phyloP scores from a whole-genome alignment of 805 yeast genomes.

The Yarrowia phangngaensis region DNA sequence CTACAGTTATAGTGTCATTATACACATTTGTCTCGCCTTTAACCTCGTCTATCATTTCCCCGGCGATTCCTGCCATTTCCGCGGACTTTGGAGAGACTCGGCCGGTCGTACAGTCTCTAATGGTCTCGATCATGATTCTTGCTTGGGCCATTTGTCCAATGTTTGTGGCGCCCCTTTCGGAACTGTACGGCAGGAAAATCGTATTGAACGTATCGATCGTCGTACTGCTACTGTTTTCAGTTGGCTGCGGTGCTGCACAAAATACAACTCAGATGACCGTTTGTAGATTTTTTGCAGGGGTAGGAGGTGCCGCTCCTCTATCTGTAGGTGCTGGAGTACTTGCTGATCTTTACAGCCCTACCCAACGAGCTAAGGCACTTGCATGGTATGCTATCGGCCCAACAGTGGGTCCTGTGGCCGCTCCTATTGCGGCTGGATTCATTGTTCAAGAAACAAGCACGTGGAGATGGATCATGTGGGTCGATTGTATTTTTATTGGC shows the following conservation, averaged over 20 bases:
- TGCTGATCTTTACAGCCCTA: constrained; percentile 55
- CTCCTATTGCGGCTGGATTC: constrained; percentile 51
- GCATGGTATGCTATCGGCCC: constrained; percentile 60
- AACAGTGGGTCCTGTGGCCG: constrained; percentile 53
- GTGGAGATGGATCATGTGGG: constrained; percentile 67
- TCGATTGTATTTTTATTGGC: constrained; percentile 54
- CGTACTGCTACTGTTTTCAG: constrained; percentile 42
- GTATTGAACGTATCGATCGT: constrained; percentile 54
- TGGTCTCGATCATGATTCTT: constrained; percentile 61
- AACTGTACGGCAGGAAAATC: constrained; percentile 57
- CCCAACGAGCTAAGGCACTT: constrained; percentile 53
- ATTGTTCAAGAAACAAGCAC: constrained; percentile 41
- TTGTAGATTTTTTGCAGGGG: constrained; percentile 60
- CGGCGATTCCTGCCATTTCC: constrained; percentile 52
- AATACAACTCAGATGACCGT: constrained; percentile 55
- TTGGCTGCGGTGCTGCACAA: constrained; percentile 60
- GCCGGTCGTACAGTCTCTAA: constrained; percentile 47
- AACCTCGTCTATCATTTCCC: constrained; percentile 60
- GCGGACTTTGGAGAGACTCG: constrained; percentile 45
- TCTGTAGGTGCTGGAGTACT: constrained; percentile 67
- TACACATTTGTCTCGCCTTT: constrained; percentile 60
- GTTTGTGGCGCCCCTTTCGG: constrained; percentile 63
- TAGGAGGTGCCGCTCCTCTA: constrained; percentile 64
- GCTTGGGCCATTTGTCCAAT: constrained; percentile 70
- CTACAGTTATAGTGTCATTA: constrained; percentile 48